Conservation (phyloP, 2,329 filamentous ascomycete genomes). For the Sphaerulina populicola region DNA sequence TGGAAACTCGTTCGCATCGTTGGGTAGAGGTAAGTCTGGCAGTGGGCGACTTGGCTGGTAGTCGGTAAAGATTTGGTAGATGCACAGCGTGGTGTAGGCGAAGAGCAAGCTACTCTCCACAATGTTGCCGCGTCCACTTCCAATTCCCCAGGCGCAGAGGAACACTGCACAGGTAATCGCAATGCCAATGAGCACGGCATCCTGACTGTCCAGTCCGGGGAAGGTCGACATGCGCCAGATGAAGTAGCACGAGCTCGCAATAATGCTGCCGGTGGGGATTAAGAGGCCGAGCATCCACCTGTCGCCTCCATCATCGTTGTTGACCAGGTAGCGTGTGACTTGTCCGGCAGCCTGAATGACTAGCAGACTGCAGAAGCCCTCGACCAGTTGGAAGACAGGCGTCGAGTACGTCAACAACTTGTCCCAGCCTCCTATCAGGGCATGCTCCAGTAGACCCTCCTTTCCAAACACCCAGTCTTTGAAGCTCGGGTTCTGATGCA, state of each 20-base stretch:
- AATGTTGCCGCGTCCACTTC: conserved; percentile 85
- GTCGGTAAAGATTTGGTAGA: conserved; percentile 99
- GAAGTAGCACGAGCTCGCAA: conserved; percentile 91
- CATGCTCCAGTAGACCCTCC: conserved; percentile 69
- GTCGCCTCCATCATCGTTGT: conserved; percentile 76
- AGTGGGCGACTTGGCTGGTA: conserved; percentile 65
- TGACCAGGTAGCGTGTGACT: conserved; percentile 90
- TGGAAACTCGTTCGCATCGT: conserved; percentile 62
- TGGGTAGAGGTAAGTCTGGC: conserved; percentile 50
- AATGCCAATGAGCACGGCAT: conserved; percentile 85
- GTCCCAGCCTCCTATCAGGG: conserved; percentile 81
- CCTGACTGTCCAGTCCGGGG: conserved; percentile 83
- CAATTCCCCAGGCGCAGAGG: conserved; percentile 86
- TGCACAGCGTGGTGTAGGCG: conserved; percentile 94
- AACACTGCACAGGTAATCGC: conserved; percentile 89
- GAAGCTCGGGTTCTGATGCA: conserved; percentile 53
- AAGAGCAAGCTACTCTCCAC: conserved; percentile 93
- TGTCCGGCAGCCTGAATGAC: conserved; percentile 94
- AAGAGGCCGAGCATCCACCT: conserved; percentile 93
- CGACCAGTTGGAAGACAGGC: conserved; percentile 84
- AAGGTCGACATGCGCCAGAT: conserved; percentile 92
- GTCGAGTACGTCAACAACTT: conserved; percentile 81
- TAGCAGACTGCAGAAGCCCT: conserved; percentile 92
- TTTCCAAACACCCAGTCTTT: conserved; percentile 83
- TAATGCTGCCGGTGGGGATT: conserved; percentile 78